A percentile compares a stretch with the other conserved stretches of the same genome.
Conservation (phyloP, 2,329 filamentous ascomycete genomes). For the Trichoderma lentiforme region DNA sequence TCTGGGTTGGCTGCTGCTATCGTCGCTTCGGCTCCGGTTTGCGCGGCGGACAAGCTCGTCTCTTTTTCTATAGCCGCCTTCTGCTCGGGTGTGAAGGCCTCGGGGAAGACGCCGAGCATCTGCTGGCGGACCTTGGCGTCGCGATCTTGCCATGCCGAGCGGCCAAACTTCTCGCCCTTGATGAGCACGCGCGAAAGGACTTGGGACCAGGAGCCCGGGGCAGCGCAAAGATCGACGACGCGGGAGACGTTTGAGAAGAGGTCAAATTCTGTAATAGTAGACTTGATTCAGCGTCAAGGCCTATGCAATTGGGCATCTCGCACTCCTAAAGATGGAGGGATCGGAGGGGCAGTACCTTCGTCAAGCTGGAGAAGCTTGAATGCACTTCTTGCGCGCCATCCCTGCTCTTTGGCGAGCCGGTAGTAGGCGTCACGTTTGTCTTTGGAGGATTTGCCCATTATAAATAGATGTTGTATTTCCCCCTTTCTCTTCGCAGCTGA, state of each 20-base stretch:
- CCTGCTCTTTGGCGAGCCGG: slow-evolving; percentile 95
- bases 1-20: slow-evolving; percentile 57
- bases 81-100: slow-evolving; percentile 23
- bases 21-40: slow-evolving; percentile 31
- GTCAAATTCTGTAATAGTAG: slow-evolving; percentile 67
- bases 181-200: slow-evolving; percentile 91
- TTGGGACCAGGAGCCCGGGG: slow-evolving; percentile 95
- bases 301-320: neutral
- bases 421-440: slow-evolving; percentile 99
- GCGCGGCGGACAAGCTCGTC: neutral
- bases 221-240: slow-evolving; percentile 93
- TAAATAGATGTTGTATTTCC: slow-evolving; percentile 15
- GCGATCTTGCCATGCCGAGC: slow-evolving; percentile 81
- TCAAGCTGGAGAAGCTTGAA: slow-evolving; percentile 97
- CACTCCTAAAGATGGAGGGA: neutral
- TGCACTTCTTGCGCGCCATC: slow-evolving; percentile 92
- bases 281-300: neutral
- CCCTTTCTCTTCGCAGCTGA: neutral
- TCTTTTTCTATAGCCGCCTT: slow-evolving; percentile 19
- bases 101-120: slow-evolving; percentile 51
- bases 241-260: slow-evolving; percentile 86
- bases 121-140: slow-evolving; percentile 63
- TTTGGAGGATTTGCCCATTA: slow-evolving; percentile 95
- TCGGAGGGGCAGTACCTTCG: slow-evolving; percentile 49
- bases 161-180: slow-evolving; percentile 86